Evolutionary conservation across 306 rosid species (phyloP).

Genomic region (Prunus campanulata): DNA sequence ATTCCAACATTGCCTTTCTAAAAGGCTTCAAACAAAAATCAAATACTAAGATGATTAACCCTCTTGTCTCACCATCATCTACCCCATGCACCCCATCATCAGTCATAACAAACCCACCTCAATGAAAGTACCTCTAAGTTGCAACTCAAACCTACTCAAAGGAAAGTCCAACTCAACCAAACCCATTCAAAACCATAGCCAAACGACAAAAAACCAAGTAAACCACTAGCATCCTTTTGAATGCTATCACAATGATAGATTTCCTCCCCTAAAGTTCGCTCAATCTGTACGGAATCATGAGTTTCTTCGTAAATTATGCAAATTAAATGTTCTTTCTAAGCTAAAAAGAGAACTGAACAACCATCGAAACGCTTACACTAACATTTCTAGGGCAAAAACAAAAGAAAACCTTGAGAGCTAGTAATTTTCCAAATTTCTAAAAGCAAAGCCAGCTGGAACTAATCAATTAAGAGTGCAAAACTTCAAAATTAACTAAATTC

Average conservation of each 20-base stretch:
- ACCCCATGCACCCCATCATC: neutral
- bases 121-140: neutral
- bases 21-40: neutral
- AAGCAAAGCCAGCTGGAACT: neutral
- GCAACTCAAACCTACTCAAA: conserved; percentile 6
- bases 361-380: neutral
- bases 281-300: neutral
- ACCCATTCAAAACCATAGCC: neutral
- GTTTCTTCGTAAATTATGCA: neutral
- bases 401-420: neutral
- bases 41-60: neutral
- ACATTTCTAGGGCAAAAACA: neutral
- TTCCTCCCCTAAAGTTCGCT: neutral
- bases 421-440: neutral
- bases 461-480: neutral
- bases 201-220: neutral
- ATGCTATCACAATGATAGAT: neutral
- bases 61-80: neutral
- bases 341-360: neutral
- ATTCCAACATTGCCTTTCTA: neutral
- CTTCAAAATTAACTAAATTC: neutral
- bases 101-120: neutral
- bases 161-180: neutral
- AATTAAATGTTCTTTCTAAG: neutral
- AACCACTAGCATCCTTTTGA: neutral